Percentiles rank a stretch among this genome's conserved stretches.
Evolutionary conservation across 768 basidiomycete species (phyloP).

Genomic region (Russula sp.): DNA sequence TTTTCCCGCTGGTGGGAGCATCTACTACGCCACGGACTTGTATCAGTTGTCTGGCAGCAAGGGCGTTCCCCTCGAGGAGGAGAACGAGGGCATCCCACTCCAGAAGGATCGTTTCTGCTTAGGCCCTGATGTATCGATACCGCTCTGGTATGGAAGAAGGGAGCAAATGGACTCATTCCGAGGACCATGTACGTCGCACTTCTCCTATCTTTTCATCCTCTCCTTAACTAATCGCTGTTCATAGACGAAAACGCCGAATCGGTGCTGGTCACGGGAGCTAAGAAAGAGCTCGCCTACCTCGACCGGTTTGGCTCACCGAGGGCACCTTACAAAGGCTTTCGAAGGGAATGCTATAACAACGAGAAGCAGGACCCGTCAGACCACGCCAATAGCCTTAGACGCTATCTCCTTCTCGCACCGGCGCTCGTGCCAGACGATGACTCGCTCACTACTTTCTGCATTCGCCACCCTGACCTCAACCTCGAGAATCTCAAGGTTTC

Average conservation of each 20-base stretch:
- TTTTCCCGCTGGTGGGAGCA: conserved; percentile 46
- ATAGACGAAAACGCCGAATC: conserved; percentile 39
- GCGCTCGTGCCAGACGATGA: conserved; percentile 39
- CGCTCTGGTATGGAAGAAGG: conserved; percentile 44
- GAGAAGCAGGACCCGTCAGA: conserved; percentile 35
- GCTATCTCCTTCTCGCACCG: conserved; percentile 40
- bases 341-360: conserved; percentile 41
- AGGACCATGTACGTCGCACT: conserved; percentile 43
- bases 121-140: conserved; percentile 24
- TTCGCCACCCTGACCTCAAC: conserved; percentile 39
- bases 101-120: background rate
- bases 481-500: conserved; percentile 43
- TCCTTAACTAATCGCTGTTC: conserved; percentile 30
- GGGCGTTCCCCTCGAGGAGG: too few relatives aligned
- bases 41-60: conserved; percentile 26
- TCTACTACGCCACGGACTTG: conserved; percentile 42
- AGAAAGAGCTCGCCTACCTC: conserved; percentile 45
- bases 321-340: conserved; percentile 35
- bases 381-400: conserved; percentile 43
- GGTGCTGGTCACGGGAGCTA: conserved; percentile 35
- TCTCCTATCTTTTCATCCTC: conserved; percentile 27
- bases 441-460: conserved; percentile 36
- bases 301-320: conserved; percentile 41
- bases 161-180: conserved; percentile 41
- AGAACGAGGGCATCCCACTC: background rate